Conservation (phyloP, 1,139 yeast species). For the Chernovozyma aurita region DNA sequence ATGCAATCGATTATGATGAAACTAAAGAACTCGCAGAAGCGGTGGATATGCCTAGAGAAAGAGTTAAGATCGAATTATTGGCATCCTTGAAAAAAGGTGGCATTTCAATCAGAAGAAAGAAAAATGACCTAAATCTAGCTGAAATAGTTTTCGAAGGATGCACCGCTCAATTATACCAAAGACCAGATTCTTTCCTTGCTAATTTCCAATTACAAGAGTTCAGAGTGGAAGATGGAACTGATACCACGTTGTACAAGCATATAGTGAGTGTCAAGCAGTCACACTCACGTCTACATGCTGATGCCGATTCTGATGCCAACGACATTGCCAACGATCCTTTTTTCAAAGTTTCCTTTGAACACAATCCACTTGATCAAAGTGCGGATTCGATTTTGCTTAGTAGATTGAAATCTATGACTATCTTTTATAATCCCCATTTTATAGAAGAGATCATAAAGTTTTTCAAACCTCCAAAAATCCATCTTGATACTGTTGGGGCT, state of each 20-base stretch:
- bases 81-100: constrained; percentile 78
- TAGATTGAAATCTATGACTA: constrained; percentile 80
- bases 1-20: constrained; percentile 91
- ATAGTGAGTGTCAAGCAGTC: constrained; percentile 80
- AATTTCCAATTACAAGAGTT: constrained; percentile 76
- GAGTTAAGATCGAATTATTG: constrained; percentile 60
- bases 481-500: constrained; percentile 85
- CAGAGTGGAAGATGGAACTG: constrained; percentile 83
- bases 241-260: constrained; percentile 69
- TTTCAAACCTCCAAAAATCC: constrained; percentile 83
- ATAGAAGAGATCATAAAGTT: constrained; percentile 70
- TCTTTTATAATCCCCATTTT: constrained; percentile 80
- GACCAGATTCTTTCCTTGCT: constrained; percentile 74
- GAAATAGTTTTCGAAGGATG: constrained; percentile 83
- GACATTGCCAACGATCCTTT: constrained; percentile 49
- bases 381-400: constrained; percentile 79
- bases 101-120: constrained; percentile 49
- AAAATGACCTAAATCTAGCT: constrained; percentile 49
- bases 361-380: constrained; percentile 74
- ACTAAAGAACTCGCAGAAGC: constrained; percentile 47
- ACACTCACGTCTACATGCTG: constrained; percentile 25
- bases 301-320: constrained; percentile 4
- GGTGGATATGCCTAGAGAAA: constrained; percentile 68
- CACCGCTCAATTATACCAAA: constrained; percentile 63
- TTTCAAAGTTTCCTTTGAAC: constrained; percentile 77